A percentile compares a stretch with the other conserved stretches of the same genome.
Evolutionary conservation across 495 filamentous ascomycete genomes (phyloP).

Genomic region (Hapsidospora chrysogenum): DNA sequence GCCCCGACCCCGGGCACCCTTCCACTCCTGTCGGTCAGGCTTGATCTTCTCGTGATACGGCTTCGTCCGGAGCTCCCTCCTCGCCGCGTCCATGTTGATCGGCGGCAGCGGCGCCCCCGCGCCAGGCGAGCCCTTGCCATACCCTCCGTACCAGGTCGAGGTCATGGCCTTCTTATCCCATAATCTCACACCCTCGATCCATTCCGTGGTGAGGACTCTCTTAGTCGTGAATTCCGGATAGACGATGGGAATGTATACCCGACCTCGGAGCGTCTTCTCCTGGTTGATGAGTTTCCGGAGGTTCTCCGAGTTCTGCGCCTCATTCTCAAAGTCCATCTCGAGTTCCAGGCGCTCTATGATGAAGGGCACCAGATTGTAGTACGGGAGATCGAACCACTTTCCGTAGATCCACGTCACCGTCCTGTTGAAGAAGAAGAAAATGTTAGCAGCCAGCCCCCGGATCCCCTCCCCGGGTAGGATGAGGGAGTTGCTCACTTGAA

Average conservation of each 20-base stretch:
- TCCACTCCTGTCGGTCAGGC: constrained; percentile 66
- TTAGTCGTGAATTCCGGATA: constrained; percentile 67
- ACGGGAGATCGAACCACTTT: constrained; percentile 68
- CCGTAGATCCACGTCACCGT: constrained; percentile 64
- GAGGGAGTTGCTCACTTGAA: constrained; percentile 88
- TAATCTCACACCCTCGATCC: constrained; percentile 85
- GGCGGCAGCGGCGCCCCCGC: constrained; percentile 49
- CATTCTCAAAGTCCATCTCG: constrained; percentile 87
- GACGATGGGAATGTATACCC: constrained; percentile 78
- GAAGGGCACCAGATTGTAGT: constrained; percentile 79
- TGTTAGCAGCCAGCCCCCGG: neutral
- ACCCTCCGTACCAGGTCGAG: constrained; percentile 57
- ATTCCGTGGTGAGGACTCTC: constrained; percentile 86
- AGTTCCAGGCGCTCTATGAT: constrained; percentile 72
- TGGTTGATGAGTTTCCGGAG: constrained; percentile 64
- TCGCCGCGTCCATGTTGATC: constrained; percentile 22
- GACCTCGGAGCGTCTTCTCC: constrained; percentile 57
- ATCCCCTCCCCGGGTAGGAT: too few relatives aligned
- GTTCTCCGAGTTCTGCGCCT: constrained; percentile 71
- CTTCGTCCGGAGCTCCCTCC: constrained; percentile 23
- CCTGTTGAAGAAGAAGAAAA: constrained; percentile 17
- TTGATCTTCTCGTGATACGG: constrained; percentile 42
- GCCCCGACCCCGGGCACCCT: constrained; percentile 47
- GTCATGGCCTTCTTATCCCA: constrained; percentile 76
- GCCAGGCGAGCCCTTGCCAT: constrained; percentile 58